These are phyloP conservation scores for Candida pini DNA, from an alignment of 805 yeast species.

Conservation along the genomic window DNA sequence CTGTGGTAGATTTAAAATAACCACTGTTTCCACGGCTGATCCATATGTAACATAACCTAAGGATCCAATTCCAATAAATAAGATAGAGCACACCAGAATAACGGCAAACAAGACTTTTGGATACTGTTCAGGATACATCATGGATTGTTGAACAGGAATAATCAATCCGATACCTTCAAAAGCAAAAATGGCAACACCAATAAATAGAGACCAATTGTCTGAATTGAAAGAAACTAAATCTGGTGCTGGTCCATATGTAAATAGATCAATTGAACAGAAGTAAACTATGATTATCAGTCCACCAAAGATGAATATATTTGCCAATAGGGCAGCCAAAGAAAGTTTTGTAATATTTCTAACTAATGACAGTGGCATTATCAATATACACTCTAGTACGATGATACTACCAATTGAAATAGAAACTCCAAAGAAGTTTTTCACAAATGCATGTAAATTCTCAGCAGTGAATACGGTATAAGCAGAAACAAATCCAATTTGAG, in stretches of 20 bases:
- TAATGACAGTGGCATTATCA: conserved; percentile 64
- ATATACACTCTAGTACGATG: conserved; percentile 48
- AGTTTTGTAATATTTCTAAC: conserved; percentile 72
- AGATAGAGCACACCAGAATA: conserved; percentile 52
- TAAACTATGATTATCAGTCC: conserved; percentile 63
- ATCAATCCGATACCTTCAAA: conserved; percentile 82
- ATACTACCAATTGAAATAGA: conserved; percentile 37
- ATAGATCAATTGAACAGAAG: conserved; percentile 44
- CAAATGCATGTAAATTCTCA: conserved; percentile 62
- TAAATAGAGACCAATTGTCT: conserved; percentile 60
- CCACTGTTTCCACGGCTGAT: conserved; percentile 55
- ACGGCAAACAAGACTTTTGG: conserved; percentile 61
- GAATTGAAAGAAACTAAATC: conserved; percentile 51
- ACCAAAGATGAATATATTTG: conserved; percentile 60
- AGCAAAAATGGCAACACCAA: conserved; percentile 84
- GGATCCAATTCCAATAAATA: conserved; percentile 60
- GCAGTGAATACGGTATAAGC: conserved; percentile 78
- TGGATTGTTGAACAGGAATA: conserved; percentile 77
- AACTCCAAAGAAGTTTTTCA: conserved; percentile 41
- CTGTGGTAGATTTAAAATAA: conserved; percentile 69
- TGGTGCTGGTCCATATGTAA: conserved; percentile 39
- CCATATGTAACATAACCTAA: conserved; percentile 73
- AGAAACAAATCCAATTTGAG: conserved; percentile 77
- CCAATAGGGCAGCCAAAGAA: conserved; percentile 65
- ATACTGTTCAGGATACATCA: conserved; percentile 69